A percentile compares a stretch with the other conserved stretches of the same genome.
These are phyloP conservation scores for Leishmania lainsoni DNA, from an alignment of 208 protist species.

Conservation along the genomic window DNA sequence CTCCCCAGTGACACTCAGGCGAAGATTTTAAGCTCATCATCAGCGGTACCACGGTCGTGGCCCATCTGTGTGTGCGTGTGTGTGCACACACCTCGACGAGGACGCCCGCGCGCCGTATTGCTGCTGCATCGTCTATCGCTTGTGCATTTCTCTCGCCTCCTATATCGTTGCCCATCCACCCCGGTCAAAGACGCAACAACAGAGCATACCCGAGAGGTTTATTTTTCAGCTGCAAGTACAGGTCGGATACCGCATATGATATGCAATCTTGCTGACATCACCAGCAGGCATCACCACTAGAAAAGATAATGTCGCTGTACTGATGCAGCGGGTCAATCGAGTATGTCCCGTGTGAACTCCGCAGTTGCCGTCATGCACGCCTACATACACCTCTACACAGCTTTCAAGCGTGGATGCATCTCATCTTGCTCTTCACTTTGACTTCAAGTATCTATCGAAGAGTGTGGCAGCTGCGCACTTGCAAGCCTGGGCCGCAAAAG, in stretches of 20 bases:
- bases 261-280: slow-evolving; percentile 36
- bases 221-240: background rate
- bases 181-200: background rate
- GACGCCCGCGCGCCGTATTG: background rate
- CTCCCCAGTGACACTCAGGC: slow-evolving; percentile 41
- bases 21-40: slow-evolving; percentile 28
- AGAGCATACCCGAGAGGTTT: background rate
- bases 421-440: slow-evolving; percentile 4
- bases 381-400: background rate
- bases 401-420: background rate
- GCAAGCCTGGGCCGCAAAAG: background rate
- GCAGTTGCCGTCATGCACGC: background rate
- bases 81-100: background rate
- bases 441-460: background rate
- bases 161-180: background rate
- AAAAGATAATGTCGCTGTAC: slow-evolving; percentile 34
- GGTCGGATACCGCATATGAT: background rate
- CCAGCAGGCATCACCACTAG: slow-evolving; percentile 40
- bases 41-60: slow-evolving; percentile 2
- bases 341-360: background rate
- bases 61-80: background rate
- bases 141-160: background rate
- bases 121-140: background rate
- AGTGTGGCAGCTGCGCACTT: background rate
- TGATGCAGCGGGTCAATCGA: slow-evolving; percentile 29